phyloP scores from a whole-genome alignment of 2,329 filamentous ascomycete genomes.

The Penicillium rolfsii region DNA sequence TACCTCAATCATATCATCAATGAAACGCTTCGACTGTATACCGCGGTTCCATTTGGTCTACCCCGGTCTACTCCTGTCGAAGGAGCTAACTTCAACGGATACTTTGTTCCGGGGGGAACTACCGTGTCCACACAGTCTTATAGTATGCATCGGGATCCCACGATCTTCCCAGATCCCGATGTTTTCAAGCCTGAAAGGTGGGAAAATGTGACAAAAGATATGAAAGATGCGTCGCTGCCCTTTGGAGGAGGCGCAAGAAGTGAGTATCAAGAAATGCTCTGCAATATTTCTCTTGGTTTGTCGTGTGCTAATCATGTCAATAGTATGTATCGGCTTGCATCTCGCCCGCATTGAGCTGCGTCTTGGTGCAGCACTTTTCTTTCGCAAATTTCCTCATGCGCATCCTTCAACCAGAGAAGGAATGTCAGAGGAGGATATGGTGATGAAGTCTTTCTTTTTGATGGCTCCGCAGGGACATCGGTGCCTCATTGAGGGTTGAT shows the following conservation, averaged over 20 bases:
- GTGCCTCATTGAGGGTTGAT: slow-evolving; percentile 42
- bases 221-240: slow-evolving; percentile 65
- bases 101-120: slow-evolving; percentile 55
- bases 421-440: slow-evolving; percentile 46
- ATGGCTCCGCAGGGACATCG: slow-evolving; percentile 49
- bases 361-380: slow-evolving; percentile 57
- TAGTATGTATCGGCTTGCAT: slow-evolving; percentile 68
- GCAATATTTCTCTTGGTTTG: too few species aligned
- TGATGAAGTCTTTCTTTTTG: slow-evolving; percentile 50
- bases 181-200: slow-evolving; percentile 36
- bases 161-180: slow-evolving; percentile 55
- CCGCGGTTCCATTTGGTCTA: slow-evolving; percentile 41
- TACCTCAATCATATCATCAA: slow-evolving; percentile 36
- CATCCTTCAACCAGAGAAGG: slow-evolving; percentile 26
- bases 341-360: slow-evolving; percentile 64
- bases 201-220: slow-evolving; percentile 36
- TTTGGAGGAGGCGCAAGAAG: slow-evolving; percentile 69
- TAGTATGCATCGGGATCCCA: slow-evolving; percentile 58
- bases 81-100: slow-evolving; percentile 46
- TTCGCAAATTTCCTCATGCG: slow-evolving; percentile 41
- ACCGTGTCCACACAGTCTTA: slow-evolving; percentile 59
- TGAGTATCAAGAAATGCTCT: slow-evolving; percentile 16
- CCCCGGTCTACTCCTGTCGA: slow-evolving; percentile 45
- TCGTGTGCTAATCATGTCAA: not conserved
- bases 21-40: slow-evolving; percentile 46